Evolutionary conservation across 805 yeast genomes (phyloP).

Genomic region (Torulaspora microellipsoides): DNA sequence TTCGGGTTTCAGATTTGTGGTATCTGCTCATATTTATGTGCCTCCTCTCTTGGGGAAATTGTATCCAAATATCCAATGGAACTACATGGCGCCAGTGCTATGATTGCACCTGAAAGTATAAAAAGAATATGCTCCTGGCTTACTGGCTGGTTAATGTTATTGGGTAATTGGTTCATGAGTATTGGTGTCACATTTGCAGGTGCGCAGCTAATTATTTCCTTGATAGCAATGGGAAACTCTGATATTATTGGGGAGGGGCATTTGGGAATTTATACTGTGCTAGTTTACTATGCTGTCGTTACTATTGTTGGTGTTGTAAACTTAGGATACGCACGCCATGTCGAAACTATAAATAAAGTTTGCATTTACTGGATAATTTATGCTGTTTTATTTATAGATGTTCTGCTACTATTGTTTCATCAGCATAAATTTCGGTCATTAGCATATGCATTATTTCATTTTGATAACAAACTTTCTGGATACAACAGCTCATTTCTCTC

Average conservation of each 20-base stretch:
- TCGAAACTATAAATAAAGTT: slow-evolving; percentile 59
- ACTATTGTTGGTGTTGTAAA: slow-evolving; percentile 59
- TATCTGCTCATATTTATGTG: slow-evolving; percentile 57
- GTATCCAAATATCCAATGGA: slow-evolving; percentile 74
- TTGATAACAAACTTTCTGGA: slow-evolving; percentile 70
- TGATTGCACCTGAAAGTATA: slow-evolving; percentile 54
- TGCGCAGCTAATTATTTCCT: slow-evolving; percentile 63
- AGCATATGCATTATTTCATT: slow-evolving; percentile 55
- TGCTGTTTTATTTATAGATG: slow-evolving; percentile 64
- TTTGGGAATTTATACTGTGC: slow-evolving; percentile 46
- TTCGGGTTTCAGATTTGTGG: slow-evolving; percentile 72
- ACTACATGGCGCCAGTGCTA: slow-evolving; percentile 72
- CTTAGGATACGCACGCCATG: slow-evolving; percentile 51
- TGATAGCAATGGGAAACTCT: slow-evolving; percentile 57
- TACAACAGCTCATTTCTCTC: slow-evolving; percentile 64
- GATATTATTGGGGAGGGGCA: slow-evolving; percentile 50
- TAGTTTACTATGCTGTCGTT: slow-evolving; percentile 53
- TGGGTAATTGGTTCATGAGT: slow-evolving; percentile 77
- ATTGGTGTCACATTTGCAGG: slow-evolving; percentile 72
- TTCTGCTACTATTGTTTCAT: slow-evolving; percentile 54
- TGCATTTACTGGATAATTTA: slow-evolving; percentile 75
- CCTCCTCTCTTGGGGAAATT: slow-evolving; percentile 71
- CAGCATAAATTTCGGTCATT: slow-evolving; percentile 52
- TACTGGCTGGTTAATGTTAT: slow-evolving; percentile 69
- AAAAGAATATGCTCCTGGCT: slow-evolving; percentile 65